These are phyloP conservation scores for Ruellia speciosa DNA, from an alignment of 305 asterid species.

Conservation along the genomic window DNA sequence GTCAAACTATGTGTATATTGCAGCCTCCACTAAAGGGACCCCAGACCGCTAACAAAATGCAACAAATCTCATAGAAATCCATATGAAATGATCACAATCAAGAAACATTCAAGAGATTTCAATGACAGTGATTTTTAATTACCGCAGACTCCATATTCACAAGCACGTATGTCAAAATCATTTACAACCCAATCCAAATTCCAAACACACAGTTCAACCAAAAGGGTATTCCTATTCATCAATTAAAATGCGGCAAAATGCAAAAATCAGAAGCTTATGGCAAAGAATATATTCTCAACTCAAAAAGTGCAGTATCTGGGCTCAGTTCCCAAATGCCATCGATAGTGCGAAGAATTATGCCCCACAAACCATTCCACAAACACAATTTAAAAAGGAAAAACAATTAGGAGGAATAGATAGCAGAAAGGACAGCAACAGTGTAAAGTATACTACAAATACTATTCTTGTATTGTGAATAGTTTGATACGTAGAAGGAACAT, in stretches of 20 bases:
- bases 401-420: constrained; percentile 1
- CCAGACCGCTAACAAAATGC: too few relatives aligned
- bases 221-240: not conserved
- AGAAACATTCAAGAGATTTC: too few relatives aligned
- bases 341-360: constrained; percentile 27
- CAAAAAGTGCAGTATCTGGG: constrained; percentile 21
- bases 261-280: not conserved
- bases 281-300: constrained; percentile 21
- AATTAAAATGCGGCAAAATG: not conserved
- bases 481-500: too few relatives aligned
- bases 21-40: too few relatives aligned
- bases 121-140: too few relatives aligned
- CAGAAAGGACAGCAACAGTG: not conserved
- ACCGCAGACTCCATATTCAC: too few relatives aligned
- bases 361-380: constrained; percentile 21
- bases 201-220: not conserved
- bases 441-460: too few relatives aligned
- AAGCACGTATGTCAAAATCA: too few relatives aligned
- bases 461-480: too few relatives aligned
- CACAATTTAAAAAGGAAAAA: not conserved
- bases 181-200: not conserved
- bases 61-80: too few relatives aligned
- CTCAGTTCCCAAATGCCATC: constrained; percentile 25
- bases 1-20: too few relatives aligned
- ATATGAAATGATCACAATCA: too few relatives aligned